Evolutionary conservation across 192 early-diverging fungal genomes (phyloP), one percentile per base, ranked within the genome.

Genomic region (Radiomyces spectabilis): DNA sequence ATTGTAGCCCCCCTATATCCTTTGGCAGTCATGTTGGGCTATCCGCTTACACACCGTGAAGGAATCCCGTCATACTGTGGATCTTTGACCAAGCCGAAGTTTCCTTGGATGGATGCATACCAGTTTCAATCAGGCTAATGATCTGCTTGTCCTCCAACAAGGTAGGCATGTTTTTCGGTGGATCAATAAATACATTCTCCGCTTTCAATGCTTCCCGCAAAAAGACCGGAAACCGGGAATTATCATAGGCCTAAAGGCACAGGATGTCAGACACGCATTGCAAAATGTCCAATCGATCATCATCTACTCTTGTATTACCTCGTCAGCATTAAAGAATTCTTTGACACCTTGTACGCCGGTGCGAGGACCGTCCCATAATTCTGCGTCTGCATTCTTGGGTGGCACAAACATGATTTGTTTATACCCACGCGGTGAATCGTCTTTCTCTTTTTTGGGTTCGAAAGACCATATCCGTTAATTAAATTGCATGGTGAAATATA

Each of bases 331-430:
- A 76, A 91, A 94, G 7, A 84, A 47, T 29, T 79, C 71, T 40
- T 76, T 74, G 0, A 85, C 89, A 5, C 84, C 89, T 13, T 90
- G 82, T 0, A 92, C 42, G 5, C 94, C 95, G 8, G 85, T 84
- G 31, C 88, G 63, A 29, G 92, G 86, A 10, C 95, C 95, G 57
- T 98, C 95, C 95, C 95, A 98, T 46, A 89, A 69, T 64, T 95
- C 91, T 30, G 78, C 75, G 13, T 82, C 63, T 21, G 72, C 75
- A 33, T 85, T 87, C 57, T 82, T 82, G 4, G 90, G 84, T n/a
- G 76, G 76, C 1, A 91, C 87, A 79, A 91, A 97, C 80, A 97
- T 78, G 26, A 79, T 90, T 75, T 85, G 84, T 58, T 83, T 87
- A 74, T 87, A 86, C 9, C 85, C 86, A 45, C 75, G 59, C 25